phyloP scores from a whole-genome alignment of 2,329 filamentous ascomycete genomes.

The Beauveria sp. region DNA sequence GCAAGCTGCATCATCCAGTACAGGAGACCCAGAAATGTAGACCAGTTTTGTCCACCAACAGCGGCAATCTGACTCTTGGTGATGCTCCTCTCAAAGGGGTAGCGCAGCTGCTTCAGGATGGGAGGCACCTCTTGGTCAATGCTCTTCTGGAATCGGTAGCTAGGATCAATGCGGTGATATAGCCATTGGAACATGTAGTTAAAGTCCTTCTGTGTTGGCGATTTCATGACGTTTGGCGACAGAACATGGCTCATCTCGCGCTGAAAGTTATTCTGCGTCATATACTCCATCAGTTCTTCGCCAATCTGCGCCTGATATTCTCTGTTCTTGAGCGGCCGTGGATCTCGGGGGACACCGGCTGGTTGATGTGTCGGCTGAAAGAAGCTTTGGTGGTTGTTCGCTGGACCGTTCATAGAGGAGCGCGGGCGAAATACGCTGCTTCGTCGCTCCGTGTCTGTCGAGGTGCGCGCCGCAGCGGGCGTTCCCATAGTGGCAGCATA shows the following conservation, averaged over 20 bases:
- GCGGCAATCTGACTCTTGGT: constrained; percentile 94
- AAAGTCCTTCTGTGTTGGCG: constrained; percentile 96
- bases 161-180: constrained; percentile 91
- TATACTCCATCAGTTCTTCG: constrained; percentile 84
- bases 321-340: constrained; percentile 75
- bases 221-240: constrained; percentile 85
- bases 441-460: constrained; percentile 51
- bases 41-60: constrained; percentile 95
- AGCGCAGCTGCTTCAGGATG: constrained; percentile 85
- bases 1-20: constrained; percentile 99
- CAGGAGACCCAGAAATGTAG: constrained; percentile 82
- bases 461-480: constrained; percentile 47
- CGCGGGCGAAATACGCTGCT: constrained; percentile 76
- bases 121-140: constrained; percentile 94
- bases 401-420: constrained; percentile 60
- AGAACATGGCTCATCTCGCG: constrained; percentile 94
- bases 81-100: constrained; percentile 91
- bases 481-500: constrained; percentile 25
- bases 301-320: constrained; percentile 75
- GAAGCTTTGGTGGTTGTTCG: constrained; percentile 77
- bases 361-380: constrained; percentile 80
- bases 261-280: constrained; percentile 91
- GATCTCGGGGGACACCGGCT: constrained; percentile 78
- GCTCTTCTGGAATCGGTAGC: constrained; percentile 85
- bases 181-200: constrained; percentile 97